Conservation (phyloP, 78 protist genomes). For the Carpediemonas membranifera region DNA sequence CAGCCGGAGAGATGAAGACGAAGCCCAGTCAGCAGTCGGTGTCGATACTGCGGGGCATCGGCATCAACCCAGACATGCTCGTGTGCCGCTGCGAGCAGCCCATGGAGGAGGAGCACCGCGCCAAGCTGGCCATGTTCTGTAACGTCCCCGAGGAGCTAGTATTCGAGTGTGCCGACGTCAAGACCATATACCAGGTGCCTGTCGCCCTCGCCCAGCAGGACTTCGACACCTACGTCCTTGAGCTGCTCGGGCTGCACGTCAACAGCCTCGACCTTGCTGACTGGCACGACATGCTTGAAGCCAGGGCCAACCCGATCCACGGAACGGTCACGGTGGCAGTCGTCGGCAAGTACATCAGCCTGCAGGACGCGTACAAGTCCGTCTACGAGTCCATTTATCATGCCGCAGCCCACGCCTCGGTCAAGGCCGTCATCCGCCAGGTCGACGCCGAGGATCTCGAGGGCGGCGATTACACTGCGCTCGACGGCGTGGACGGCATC, state of each 20-base stretch:
- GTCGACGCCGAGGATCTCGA: conserved; percentile 22
- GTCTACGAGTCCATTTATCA: conserved; percentile 31
- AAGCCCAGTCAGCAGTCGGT: conserved; percentile 91
- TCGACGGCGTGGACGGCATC: conserved; percentile 62
- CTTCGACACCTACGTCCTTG: too few relatives aligned
- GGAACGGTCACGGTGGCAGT: conserved; percentile 37
- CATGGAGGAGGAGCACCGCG: conserved; percentile 23
- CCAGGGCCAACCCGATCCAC: neutral
- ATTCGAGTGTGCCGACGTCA: conserved; percentile 67
- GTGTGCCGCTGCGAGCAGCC: conserved; percentile 64
- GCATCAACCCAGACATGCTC: conserved; percentile 79
- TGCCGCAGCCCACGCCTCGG: neutral
- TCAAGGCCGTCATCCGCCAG: neutral
- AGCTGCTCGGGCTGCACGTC: too few relatives aligned
- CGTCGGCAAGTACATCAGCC: conserved; percentile 84
- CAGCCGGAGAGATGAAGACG: conserved; percentile 84
- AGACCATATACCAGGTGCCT: conserved; percentile 77
- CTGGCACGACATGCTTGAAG: conserved; percentile 2
- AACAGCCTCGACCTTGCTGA: neutral
- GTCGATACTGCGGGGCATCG: conserved; percentile 68
- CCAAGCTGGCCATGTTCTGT: conserved; percentile 73
- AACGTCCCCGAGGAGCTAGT: conserved; percentile 64
- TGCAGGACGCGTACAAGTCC: conserved; percentile 71
- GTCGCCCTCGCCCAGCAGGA: conserved; percentile 46
- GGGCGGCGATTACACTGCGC: neutral